Evolutionary conservation across 2,329 filamentous ascomycete genomes (phyloP), one percentile per base, ranked within the genome.

Genomic region (Sporothrix mexicana): DNA sequence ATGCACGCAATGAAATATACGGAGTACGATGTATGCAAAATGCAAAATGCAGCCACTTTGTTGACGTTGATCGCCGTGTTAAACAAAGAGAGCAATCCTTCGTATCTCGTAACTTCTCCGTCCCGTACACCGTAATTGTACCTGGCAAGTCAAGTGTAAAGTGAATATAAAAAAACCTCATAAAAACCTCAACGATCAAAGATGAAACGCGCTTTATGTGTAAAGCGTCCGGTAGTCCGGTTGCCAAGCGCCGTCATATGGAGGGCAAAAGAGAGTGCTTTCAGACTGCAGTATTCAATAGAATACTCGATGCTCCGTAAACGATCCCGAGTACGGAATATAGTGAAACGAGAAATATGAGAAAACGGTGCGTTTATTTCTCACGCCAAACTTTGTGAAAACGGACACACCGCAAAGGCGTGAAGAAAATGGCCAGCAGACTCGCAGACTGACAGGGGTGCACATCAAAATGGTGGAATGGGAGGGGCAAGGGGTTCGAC

Each of bases 401-500:
- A 51, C 13, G 64, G 64, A 49, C 61, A 66, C 41, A n/a, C 25
- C 61, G 61, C 36, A 41, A 20, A 9, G 41, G 41, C 3, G 20
- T 3, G 7, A 45, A 36, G 15, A n/a, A 51, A n/a, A 51, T 36
- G 30, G 30, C 30, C 30, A 36, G 30, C 30, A 36, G 30, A 36
- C 30, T 36, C 30, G 7, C 4, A 36, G 30, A 36, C 30, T 36
- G 41, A 66, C 61, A 66, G 41, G 61, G 61, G 41, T 66, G 41
- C 53, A 15, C 30, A 23, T 57, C 53, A 57, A 13, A 17, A 57
- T 15, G 51, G 3, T 25, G 45, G 51, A 53, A 55, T 36, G 61
- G 61, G 61, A 41, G 25, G 36, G 36, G 30, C 30, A 57, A 45
- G 51, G 67, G 67, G 49, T 59, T 69, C 49, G 36, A 59, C 67